phyloP scores from a whole-genome alignment of 495 filamentous ascomycete species.

The Geopyxis carbonaria region DNA sequence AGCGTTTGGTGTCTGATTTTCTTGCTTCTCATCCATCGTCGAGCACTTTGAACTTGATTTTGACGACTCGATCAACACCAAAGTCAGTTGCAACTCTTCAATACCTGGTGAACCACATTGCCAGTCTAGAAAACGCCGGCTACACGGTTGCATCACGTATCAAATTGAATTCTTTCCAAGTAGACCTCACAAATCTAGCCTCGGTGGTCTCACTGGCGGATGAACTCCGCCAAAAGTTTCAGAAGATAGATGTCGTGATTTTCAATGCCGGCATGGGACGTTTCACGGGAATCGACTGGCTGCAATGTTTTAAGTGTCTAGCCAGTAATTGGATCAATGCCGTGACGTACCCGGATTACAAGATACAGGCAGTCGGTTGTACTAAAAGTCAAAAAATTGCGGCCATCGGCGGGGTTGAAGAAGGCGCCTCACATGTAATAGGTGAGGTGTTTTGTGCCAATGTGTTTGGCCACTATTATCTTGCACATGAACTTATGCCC shows the following conservation, averaged over 20 bases:
- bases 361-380: slow-evolving; percentile 43
- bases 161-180: slow-evolving; percentile 38
- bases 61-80: slow-evolving; percentile 43
- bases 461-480: slow-evolving; percentile 86
- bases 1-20: slow-evolving; percentile 84
- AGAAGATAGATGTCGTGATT: slow-evolving; percentile 54
- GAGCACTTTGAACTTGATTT: slow-evolving; percentile 46
- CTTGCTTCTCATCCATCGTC: slow-evolving; percentile 44
- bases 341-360: slow-evolving; percentile 65
- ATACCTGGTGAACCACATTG: slow-evolving; percentile 37
- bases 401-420: slow-evolving; percentile 15
- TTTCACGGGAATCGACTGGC: slow-evolving; percentile 66
- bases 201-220: slow-evolving; percentile 33
- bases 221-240: slow-evolving; percentile 33
- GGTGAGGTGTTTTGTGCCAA: slow-evolving; percentile 80
- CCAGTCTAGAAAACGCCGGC: slow-evolving; percentile 26
- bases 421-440: slow-evolving; percentile 24
- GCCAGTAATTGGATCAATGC: slow-evolving; percentile 45
- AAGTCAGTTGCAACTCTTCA: slow-evolving; percentile 45
- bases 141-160: slow-evolving; percentile 31
- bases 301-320: slow-evolving; percentile 41
- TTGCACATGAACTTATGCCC: slow-evolving; percentile 60
- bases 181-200: slow-evolving; percentile 39
- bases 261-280: slow-evolving; percentile 86
- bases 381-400: slow-evolving; percentile 30